Base-by-base conservation (phyloP, 2,329 filamentous ascomycete genomes). In the Zalaria sp. region DNA sequence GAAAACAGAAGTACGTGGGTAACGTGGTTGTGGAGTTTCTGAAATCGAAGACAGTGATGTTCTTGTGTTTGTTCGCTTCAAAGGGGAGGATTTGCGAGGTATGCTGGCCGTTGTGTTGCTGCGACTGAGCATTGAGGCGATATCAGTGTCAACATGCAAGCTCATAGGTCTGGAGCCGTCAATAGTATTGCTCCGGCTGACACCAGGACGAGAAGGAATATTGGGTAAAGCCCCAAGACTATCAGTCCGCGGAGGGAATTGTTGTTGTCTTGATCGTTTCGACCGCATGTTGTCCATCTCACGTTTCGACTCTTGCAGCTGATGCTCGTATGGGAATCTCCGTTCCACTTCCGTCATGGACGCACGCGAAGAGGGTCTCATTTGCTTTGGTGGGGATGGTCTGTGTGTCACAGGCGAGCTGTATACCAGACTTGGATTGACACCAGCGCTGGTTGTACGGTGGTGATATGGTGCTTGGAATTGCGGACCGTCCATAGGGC, bases 171-270 rank as follows among this genome's bases (percentile, higher is more conserved):
- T 48, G n/a, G 47, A 26, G 5, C 43, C 48, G 4, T 63, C 64
- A 40, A 62, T 62, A 27, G 67, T 70, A 41, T 67, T 69, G 51
- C 65, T 69, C 41, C 67, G 54, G 41, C 63, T 63, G 9, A 70
- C 49, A 5, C 47, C 51, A 38, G 62, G 58, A 11, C 36, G 5
- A 25, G 11, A 6, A 6, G 36, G 29, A 7, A n/a, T 7, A n/a
- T 32, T 32, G 7, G n/a, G 7, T 7, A n/a, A 32, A 7, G 29
- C 7, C n/a, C 7, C n/a, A 7, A 32, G n/a, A n/a, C 7, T n/a
- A n/a, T 32, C n/a, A n/a, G 7, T 32, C 7, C 35, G 35, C 10
- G 35, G 10, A 36, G 35, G 35, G 11, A 9, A 36, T 8, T 34
- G 31, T n/a, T 8, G 8, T 11, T 38, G 36, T 9, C 11, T 38